Evolutionary conservation across 1,284 basidiomycete genomes (phyloP).

Genomic region (Ganoderma multipileum): DNA sequence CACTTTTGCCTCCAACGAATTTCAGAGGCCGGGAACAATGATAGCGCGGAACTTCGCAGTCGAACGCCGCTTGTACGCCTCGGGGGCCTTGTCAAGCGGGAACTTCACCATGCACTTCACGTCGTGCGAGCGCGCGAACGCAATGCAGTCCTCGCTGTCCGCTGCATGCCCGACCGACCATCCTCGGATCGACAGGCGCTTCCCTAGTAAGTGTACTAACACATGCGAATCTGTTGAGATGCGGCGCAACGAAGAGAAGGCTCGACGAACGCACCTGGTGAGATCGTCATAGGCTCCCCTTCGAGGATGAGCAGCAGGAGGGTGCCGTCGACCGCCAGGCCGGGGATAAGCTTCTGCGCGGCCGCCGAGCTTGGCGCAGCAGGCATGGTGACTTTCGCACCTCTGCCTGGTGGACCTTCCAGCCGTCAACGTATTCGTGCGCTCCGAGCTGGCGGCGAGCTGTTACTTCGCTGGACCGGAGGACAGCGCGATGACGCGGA

Average conservation of each 20-base stretch:
- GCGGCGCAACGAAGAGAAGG: neutral
- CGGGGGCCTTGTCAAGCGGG: slow-evolving; percentile 36
- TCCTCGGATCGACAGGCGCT: slow-evolving; percentile 28
- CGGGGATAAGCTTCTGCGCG: slow-evolving; percentile 31
- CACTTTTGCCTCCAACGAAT: too few relatives aligned
- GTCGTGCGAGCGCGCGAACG: slow-evolving; percentile 29
- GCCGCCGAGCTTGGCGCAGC: slow-evolving; percentile 34
- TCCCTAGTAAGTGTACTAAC: neutral
- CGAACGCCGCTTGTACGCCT: slow-evolving; percentile 34
- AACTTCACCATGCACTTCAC: slow-evolving; percentile 37
- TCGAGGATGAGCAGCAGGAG: slow-evolving; percentile 31
- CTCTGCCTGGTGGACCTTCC: slow-evolving; percentile 32
- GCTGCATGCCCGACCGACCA: slow-evolving; percentile 32
- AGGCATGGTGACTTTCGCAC: slow-evolving; percentile 39
- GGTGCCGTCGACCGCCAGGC: slow-evolving; percentile 32
- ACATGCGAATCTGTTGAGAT: too few relatives aligned
- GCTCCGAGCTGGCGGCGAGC: slow-evolving; percentile 39
- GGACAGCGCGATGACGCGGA: slow-evolving; percentile 38
- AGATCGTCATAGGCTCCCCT: slow-evolving; percentile 14
- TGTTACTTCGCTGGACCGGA: slow-evolving; percentile 36
- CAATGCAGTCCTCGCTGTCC: slow-evolving; percentile 33
- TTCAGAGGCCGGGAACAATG: slow-evolving; percentile 31
- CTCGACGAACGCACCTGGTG: slow-evolving; percentile 11
- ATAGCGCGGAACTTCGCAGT: slow-evolving; percentile 38
- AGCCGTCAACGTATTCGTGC: slow-evolving; percentile 38